Base-by-base conservation (phyloP, 2,329 filamentous ascomycete genomes). In the Hypoxylon sp. region DNA sequence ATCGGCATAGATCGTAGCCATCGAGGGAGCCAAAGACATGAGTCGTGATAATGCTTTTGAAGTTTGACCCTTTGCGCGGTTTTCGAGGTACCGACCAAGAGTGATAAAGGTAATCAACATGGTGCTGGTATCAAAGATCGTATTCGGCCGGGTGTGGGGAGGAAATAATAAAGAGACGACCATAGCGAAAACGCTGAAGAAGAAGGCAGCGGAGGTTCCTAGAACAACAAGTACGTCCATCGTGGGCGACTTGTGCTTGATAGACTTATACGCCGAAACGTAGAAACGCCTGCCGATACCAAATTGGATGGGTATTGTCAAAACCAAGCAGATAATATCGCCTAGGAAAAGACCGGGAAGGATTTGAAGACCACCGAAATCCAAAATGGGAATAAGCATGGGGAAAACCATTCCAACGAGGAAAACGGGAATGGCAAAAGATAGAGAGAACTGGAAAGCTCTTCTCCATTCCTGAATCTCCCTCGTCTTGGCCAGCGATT, bases 51-150 rank as follows among this genome's bases (percentile, higher is more conserved):
- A 85, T 0, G 95, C 95, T 75, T 92, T 95, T 4, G 94, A 97
- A 0, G 95, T 99, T 79, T 98, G 92, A 0, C 95, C 95, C 80
- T 98, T 99, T 54, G 95, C 95, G 17, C 89, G 84, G 75, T 98
- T 99, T 79, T 99, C 95, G 17, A 99, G 80, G 80, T 91, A 99
- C 34, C 95, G 89, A 3, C 95, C 93, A 2, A 99, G 80, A 1
- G 91, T 93, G 76, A 97, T 93, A 75, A 99, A 98, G 0, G 93
- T 97, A 76, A 99, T 94, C 53, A 99, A 84, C 95, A 98, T 99
- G 20, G 93, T 97, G 78, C 94, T 97, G 1, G 95, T 99, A 74
- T 99, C 95, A 72, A 99, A 99, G 15, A 97, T 91, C 1, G 93
- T 97, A 67, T 88, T 89, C 0, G 95, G 95, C 49, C 92, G 87